These are phyloP conservation scores for Begonia fuchsioides DNA, from an alignment of 306 rosid species.

Conservation along the genomic window DNA sequence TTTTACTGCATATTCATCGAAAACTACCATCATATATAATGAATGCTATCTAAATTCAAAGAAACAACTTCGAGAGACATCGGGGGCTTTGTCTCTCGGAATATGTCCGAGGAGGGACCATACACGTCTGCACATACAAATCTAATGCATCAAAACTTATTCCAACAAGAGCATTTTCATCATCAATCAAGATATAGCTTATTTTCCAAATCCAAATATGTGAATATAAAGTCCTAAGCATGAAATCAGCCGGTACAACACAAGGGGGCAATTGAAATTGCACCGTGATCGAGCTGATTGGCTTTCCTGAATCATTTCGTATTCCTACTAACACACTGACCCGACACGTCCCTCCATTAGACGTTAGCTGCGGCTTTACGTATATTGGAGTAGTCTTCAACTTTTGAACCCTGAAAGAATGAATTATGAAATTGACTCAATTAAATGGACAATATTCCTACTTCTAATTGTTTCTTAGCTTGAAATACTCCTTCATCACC, in stretches of 20 bases:
- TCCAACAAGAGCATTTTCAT: no score
- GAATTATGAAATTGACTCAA: background rate
- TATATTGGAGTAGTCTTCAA: slow-evolving; percentile 79
- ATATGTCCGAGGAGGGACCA: slow-evolving; percentile 85
- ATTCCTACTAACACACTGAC: slow-evolving; percentile 70
- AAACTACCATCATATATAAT: no score
- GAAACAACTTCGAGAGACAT: slow-evolving; percentile 20
- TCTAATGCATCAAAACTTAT: no score
- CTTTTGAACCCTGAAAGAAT: slow-evolving; percentile 54
- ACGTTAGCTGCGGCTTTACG: slow-evolving; percentile 83
- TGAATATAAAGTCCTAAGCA: no score
- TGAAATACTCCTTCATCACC: no score
- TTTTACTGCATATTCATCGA: no score
- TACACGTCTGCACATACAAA: slow-evolving; percentile 44
- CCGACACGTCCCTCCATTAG: slow-evolving; percentile 61
- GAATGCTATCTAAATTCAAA: no score
- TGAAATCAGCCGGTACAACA: slow-evolving; percentile 47
- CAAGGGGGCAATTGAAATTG: slow-evolving; percentile 76
- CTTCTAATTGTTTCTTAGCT: no score
- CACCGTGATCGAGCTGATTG: slow-evolving; percentile 50
- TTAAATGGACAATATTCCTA: background rate
- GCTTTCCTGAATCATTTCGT: slow-evolving; percentile 79
- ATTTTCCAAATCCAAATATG: no score
- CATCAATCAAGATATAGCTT: no score
- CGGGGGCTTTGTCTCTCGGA: slow-evolving; percentile 83